Percentiles rank a stretch among this genome's conserved stretches.
phyloP scores from a whole-genome alignment of 2,329 filamentous ascomycete genomes.

The Fusarium hainanense region DNA sequence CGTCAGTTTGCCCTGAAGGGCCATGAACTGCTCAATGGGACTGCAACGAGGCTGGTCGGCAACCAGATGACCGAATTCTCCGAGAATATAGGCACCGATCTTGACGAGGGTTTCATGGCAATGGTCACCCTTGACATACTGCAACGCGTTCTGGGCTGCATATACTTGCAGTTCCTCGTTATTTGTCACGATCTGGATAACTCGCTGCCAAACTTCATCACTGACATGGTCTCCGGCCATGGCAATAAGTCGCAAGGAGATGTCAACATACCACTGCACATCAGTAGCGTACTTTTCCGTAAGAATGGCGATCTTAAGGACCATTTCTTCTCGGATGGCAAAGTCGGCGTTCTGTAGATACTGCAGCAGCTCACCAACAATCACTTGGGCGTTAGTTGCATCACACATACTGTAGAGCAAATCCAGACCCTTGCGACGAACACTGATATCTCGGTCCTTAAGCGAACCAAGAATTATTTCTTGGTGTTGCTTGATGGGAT shows the following conservation, averaged over 20 bases:
- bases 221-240: conserved; percentile 99
- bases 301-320: conserved; percentile 96
- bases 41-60: conserved; percentile 92
- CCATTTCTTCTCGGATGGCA: conserved; percentile 98
- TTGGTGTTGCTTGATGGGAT: conserved; percentile 98
- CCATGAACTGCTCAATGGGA: conserved; percentile 96
- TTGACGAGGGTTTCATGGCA: conserved; percentile 98
- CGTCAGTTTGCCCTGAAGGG: conserved; percentile 88
- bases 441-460: conserved; percentile 95
- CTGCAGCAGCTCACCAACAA: conserved; percentile 91
- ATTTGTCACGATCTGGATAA: conserved; percentile 99
- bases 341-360: conserved; percentile 98
- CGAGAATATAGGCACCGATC: conserved; percentile 95
- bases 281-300: conserved; percentile 99
- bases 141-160: conserved; percentile 90
- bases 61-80: conserved; percentile 96
- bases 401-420: conserved; percentile 99
- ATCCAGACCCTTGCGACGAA: conserved; percentile 93
- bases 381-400: conserved; percentile 89
- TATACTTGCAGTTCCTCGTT: conserved; percentile 98
- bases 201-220: conserved; percentile 98
- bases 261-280: conserved; percentile 99
- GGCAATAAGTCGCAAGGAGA: conserved; percentile 91
- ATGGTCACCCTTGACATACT: conserved; percentile 91
- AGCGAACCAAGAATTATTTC: conserved; percentile 94